Conservation (phyloP, 257 asterid genomes). For the Eucommia ulmoides region DNA sequence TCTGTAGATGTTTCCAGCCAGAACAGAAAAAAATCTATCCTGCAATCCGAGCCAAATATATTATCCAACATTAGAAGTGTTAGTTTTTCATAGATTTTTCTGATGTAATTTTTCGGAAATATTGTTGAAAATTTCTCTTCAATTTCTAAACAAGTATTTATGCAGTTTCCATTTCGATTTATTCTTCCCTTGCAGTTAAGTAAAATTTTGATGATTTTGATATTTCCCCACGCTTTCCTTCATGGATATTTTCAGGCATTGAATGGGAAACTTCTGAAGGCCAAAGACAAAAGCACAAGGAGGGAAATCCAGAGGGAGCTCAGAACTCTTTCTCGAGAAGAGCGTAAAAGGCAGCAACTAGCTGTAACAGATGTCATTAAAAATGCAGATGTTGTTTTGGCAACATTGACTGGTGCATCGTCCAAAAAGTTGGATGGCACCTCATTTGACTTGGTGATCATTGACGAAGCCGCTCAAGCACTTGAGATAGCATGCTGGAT, state of each 20-base stretch:
- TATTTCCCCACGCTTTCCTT: conserved; percentile 3
- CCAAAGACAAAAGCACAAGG: conserved; percentile 76
- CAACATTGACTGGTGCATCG: conserved; percentile 89
- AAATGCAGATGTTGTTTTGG: conserved; percentile 72
- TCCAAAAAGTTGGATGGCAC: conserved; percentile 58
- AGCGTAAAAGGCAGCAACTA: conserved; percentile 94
- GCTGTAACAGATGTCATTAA: conserved; percentile 91
- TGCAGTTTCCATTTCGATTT: too few relatives aligned
- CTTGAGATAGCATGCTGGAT: conserved; percentile 98
- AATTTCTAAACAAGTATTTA: too few relatives aligned
- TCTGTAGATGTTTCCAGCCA: too few relatives aligned
- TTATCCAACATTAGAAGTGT: too few relatives aligned
- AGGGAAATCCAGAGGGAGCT: conserved; percentile 85
- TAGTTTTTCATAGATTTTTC: too few relatives aligned
- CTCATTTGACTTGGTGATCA: conserved; percentile 78
- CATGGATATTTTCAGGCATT: conserved; percentile 41
- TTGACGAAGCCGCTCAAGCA: conserved; percentile 99
- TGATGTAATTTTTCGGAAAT: too few relatives aligned
- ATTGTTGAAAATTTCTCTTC: too few relatives aligned
- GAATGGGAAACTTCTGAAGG: conserved; percentile 79
- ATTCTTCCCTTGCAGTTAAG: neutral
- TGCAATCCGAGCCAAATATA: too few relatives aligned
- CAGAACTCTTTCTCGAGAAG: conserved; percentile 77
- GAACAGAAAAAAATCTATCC: too few relatives aligned
- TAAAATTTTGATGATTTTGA: conserved; percentile 2